phyloP scores from a whole-genome alignment of 768 basidiomycete species.

The Suillus alpinus region DNA sequence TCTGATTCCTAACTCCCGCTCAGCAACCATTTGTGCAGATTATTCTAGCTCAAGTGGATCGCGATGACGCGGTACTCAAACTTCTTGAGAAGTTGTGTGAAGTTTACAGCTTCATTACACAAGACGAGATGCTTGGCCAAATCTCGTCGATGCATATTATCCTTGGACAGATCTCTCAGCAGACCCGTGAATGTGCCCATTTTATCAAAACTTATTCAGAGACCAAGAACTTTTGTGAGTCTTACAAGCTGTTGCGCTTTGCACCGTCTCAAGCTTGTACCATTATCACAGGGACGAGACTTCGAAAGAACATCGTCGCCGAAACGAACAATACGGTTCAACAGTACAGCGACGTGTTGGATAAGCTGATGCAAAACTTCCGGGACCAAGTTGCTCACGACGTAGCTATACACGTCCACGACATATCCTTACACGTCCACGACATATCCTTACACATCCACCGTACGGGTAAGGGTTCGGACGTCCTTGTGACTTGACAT shows the following conservation, averaged over 20 bases:
- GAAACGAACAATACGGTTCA: not conserved
- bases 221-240: constrained; percentile 21
- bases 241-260: not conserved
- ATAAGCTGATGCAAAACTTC: not conserved
- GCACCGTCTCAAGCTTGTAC: not conserved
- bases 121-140: not conserved
- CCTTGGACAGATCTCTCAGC: constrained; percentile 6
- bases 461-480: not conserved
- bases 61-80: not conserved
- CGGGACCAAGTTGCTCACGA: not conserved
- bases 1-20: no score
- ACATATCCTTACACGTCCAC: no score
- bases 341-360: not conserved
- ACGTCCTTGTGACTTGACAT: not conserved
- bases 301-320: not conserved
- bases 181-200: constrained; percentile 24
- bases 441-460: no score
- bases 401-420: not conserved
- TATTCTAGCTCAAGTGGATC: constrained; percentile 3
- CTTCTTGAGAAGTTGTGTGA: not conserved
- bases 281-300: not conserved
- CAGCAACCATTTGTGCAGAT: not conserved
- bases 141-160: not conserved
- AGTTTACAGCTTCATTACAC: not conserved
- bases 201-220: constrained; percentile 25